A percentile compares a stretch with the other conserved stretches of the same genome.
phyloP scores from a whole-genome alignment of 208 protist genomes.

The Wallacemonas sp. region DNA sequence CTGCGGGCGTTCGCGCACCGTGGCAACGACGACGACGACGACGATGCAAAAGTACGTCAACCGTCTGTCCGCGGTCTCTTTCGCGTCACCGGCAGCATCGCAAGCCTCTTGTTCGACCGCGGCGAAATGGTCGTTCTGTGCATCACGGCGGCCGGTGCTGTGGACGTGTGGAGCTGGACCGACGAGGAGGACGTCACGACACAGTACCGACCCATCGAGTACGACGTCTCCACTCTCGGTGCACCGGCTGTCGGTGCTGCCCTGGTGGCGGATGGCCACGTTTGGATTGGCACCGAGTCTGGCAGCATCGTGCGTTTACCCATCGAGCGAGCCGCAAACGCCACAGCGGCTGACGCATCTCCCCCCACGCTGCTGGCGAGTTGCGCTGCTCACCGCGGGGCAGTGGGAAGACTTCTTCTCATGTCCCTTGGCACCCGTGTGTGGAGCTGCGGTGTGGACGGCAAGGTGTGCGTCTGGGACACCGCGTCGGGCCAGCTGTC shows the following conservation, averaged over 20 bases:
- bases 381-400: constrained; percentile 18
- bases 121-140: constrained; percentile 29
- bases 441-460: constrained; percentile 49
- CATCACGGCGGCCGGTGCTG: constrained; percentile 43
- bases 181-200: constrained; percentile 37
- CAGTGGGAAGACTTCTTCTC: constrained; percentile 26
- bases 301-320: constrained; percentile 40
- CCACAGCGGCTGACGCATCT: background rate
- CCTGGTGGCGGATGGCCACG: constrained; percentile 16
- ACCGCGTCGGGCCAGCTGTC: constrained; percentile 21
- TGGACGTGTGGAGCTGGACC: constrained; percentile 61
- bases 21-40: background rate
- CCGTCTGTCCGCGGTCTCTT: constrained; percentile 36
- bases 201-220: constrained; percentile 34
- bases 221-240: constrained; percentile 25
- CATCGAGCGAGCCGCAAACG: constrained; percentile 10
- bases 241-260: constrained; percentile 22
- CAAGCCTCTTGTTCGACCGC: constrained; percentile 31
- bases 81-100: constrained; percentile 38
- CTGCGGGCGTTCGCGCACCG: background rate
- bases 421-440: constrained; percentile 49
- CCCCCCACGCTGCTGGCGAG: background rate
- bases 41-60: background rate
- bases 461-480: constrained; percentile 54
- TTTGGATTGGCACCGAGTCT: constrained; percentile 57